These are phyloP conservation scores for Crepidotus variabilis DNA, from an alignment of 768 basidiomycete genomes.

Conservation along the genomic window DNA sequence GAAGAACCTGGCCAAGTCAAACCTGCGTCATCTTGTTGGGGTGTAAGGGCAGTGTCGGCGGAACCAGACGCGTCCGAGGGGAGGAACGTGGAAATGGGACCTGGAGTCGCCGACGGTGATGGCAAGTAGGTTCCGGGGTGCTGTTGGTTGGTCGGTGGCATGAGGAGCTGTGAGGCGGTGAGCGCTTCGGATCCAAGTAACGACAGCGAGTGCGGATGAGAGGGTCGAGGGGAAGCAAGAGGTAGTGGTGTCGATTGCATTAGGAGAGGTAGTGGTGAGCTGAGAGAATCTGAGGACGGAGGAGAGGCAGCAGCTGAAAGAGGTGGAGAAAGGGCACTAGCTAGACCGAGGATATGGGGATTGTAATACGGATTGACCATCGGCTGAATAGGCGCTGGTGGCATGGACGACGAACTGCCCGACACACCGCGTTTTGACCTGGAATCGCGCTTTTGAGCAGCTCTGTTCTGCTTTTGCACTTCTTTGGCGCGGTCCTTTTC, in stretches of 20 bases:
- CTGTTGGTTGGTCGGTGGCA: background rate
- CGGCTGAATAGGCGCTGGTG: conserved; percentile 11
- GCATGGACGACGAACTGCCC: conserved; percentile 10
- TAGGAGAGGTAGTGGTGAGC: background rate
- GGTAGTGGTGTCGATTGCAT: background rate
- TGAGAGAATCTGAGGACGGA: conserved; percentile 12
- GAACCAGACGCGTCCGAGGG: background rate
- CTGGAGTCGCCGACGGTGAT: background rate
- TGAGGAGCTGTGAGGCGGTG: background rate
- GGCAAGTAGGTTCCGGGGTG: background rate
- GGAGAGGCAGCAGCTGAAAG: conserved; percentile 50
- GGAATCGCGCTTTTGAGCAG: conserved; percentile 28
- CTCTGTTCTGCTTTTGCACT: conserved; percentile 33
- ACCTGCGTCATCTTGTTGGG: background rate
- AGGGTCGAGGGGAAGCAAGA: background rate
- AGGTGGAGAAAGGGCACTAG: conserved; percentile 50
- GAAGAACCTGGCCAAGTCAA: background rate
- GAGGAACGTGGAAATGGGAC: background rate
- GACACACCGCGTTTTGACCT: conserved; percentile 15
- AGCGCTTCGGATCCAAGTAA: background rate
- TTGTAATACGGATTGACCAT: conserved; percentile 14
- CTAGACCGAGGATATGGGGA: conserved; percentile 27
- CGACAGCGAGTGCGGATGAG: conserved; percentile 2
- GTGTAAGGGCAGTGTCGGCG: background rate
- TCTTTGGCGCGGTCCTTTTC: conserved; percentile 39